These are phyloP conservation scores for Cardiospermum halicacabum DNA, from an alignment of 345 rosid species.

Conservation along the genomic window DNA sequence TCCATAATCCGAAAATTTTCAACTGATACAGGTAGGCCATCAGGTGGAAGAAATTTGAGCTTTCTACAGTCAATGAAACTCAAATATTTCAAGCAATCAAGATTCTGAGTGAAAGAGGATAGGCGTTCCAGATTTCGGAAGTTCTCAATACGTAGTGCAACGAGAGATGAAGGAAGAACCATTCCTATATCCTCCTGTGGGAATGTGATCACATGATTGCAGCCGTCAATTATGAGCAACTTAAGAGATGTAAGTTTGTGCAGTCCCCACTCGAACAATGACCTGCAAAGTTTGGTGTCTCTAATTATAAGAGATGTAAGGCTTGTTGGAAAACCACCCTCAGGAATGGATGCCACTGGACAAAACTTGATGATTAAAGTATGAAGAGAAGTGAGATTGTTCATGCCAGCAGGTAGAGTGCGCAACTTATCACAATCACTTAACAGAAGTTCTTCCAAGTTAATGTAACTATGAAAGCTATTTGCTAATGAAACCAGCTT, in stretches of 20 bases:
- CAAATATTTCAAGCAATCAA: slow-evolving; percentile 13
- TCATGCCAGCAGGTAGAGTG: slow-evolving; percentile 2
- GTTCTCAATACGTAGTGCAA: not conserved
- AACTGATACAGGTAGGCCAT: not conserved
- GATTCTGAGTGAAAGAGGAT: slow-evolving; percentile 5
- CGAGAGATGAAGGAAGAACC: slow-evolving; percentile 17
- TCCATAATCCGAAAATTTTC: too few species aligned
- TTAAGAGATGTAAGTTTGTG: slow-evolving; percentile 15
- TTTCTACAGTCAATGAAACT: not conserved
- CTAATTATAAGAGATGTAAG: not conserved
- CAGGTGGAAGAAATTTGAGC: slow-evolving; percentile 4
- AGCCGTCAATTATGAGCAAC: slow-evolving; percentile 7
- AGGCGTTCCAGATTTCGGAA: slow-evolving; percentile 20
- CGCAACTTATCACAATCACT: not conserved
- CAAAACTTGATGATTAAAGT: not conserved
- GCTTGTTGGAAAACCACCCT: slow-evolving; percentile 11
- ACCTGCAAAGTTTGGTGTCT: not conserved
- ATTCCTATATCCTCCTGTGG: slow-evolving; percentile 15
- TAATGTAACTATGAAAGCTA: not conserved
- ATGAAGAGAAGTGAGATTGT: slow-evolving; percentile 9
- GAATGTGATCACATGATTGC: slow-evolving; percentile 11
- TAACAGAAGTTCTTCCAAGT: not conserved
- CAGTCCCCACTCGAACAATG: slow-evolving; percentile 20
- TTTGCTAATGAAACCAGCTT: slow-evolving; percentile 8
- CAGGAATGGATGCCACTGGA: slow-evolving; percentile 10